Evolutionary conservation across 495 filamentous ascomycete species (phyloP).

Genomic region (Xanthoparmelia taractica): DNA sequence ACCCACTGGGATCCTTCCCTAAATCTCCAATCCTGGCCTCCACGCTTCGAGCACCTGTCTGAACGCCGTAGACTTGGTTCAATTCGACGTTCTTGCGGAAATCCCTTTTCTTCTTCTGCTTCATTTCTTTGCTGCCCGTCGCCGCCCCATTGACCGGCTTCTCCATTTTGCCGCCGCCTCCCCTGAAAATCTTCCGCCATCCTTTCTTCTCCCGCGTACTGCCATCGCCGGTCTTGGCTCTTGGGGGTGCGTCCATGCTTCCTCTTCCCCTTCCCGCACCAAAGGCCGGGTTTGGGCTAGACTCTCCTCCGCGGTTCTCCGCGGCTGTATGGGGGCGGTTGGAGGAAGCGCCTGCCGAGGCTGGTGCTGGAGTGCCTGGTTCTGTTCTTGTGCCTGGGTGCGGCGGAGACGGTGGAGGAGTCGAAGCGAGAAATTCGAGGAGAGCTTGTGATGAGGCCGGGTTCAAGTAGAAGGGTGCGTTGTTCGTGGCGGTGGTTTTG

Average conservation of each 20-base stretch:
- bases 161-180: conserved; percentile 2
- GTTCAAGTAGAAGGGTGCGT: conserved; percentile 26
- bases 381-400: conserved; percentile 11
- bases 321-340: conserved; percentile 6
- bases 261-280: conserved; percentile 14
- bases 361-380: conserved; percentile 4
- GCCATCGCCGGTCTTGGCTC: conserved; percentile 5
- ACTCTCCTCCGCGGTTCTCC: not conserved
- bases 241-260: conserved; percentile 8
- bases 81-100: conserved; percentile 13
- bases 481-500: conserved; percentile 22
- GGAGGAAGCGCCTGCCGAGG: not conserved
- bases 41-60: not conserved
- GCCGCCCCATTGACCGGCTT: conserved; percentile 3
- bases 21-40: conserved; percentile 7
- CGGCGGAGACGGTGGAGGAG: conserved; percentile 24
- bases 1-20: conserved; percentile 15
- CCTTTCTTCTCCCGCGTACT: conserved; percentile 15
- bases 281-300: conserved; percentile 12
- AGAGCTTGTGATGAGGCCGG: conserved; percentile 25
- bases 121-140: conserved; percentile 7
- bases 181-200: conserved; percentile 26
- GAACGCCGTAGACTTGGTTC: conserved; percentile 11
- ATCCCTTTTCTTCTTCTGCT: conserved; percentile 18
- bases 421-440: conserved; percentile 26